Evolutionary conservation across 2,329 filamentous ascomycete species (phyloP).

Genomic region (Geoglossum cookeanum): DNA sequence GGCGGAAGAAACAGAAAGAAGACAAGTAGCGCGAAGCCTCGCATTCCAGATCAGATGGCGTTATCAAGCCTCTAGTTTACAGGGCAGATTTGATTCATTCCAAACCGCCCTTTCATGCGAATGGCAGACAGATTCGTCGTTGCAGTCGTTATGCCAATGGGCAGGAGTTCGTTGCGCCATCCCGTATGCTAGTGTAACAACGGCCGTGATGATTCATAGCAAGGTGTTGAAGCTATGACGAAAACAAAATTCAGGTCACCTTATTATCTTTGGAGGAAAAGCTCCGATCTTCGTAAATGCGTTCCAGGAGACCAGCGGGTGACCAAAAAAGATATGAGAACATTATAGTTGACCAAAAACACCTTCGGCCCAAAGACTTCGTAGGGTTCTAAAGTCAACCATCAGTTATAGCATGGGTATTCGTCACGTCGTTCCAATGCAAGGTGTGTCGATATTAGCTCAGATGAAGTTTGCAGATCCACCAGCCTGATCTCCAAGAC

Average conservation of each 20-base stretch:
- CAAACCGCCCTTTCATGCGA: not conserved
- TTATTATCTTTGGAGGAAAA: not conserved
- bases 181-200: conserved; percentile 2
- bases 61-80: conserved; percentile 3
- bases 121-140: conserved; percentile 2
- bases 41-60: not conserved
- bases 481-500: conserved; percentile 1
- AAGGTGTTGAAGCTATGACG: not conserved
- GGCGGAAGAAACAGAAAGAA: not conserved
- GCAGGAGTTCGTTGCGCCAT: not conserved
- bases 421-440: not conserved
- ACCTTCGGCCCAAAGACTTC: not conserved
- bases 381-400: not conserved
- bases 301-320: not conserved
- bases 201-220: conserved; percentile 1
- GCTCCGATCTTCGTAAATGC: not conserved
- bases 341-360: not conserved
- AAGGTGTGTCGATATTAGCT: not conserved
- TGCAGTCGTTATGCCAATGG: conserved; percentile 2
- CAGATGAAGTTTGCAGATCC: not conserved
- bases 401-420: conserved; percentile 1
- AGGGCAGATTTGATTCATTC: conserved; percentile 1
- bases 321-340: not conserved
- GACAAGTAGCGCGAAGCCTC: not conserved
- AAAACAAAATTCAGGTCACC: conserved; percentile 1